Base-by-base conservation (phyloP, 2,329 filamentous ascomycete genomes). In the Paecilomyces variotii region DNA sequence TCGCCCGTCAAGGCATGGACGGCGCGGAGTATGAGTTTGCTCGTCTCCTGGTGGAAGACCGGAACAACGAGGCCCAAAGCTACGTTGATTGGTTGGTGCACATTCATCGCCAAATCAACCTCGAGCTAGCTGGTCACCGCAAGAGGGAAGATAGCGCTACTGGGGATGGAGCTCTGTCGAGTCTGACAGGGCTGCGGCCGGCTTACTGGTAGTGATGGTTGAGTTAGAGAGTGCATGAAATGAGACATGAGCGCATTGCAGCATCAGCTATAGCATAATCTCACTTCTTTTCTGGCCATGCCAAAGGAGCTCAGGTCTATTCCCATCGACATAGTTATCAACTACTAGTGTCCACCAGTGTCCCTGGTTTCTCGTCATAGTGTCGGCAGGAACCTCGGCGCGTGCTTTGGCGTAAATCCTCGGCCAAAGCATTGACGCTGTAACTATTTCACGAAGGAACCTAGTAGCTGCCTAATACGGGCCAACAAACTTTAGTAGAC, bases 71-170 rank as follows among this genome's bases (percentile, higher is more conserved):
- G 78, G 94, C 94, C 35, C 92, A 96, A 77, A 96, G 90, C 71
- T 99, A 97, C 75, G 94, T 97, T 34, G 94, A 99, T 77, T 99
- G 94, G 94, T 80, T 99, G 68, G 94, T 99, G 59, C 90, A 96
- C 74, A 83, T 97, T 62, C 94, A 99, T 76, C 88, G 93, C 67
- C 87, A 89, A 65, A 94, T 99, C 63, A 92, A 96, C 72, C 80
- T 96, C 63, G 94, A 99, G 83, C 73, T 85, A 64, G 79, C 80
- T 54, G 78, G 78, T 35, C 78, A 80, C 61, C 73, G 77, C 56
- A 79, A 78, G 65, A 77, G 75, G 60, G 77, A 79, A n/a, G 76
- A 79, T 49, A 68, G 65, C 10, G 68, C 67, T 49, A 61, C 70
- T 12, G 65, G 68, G 49, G 67, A 79, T 60, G 69, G 76, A 25